These are phyloP conservation scores for Termitomyces sp. DNA, from an alignment of 768 basidiomycete genomes.

Conservation along the genomic window DNA sequence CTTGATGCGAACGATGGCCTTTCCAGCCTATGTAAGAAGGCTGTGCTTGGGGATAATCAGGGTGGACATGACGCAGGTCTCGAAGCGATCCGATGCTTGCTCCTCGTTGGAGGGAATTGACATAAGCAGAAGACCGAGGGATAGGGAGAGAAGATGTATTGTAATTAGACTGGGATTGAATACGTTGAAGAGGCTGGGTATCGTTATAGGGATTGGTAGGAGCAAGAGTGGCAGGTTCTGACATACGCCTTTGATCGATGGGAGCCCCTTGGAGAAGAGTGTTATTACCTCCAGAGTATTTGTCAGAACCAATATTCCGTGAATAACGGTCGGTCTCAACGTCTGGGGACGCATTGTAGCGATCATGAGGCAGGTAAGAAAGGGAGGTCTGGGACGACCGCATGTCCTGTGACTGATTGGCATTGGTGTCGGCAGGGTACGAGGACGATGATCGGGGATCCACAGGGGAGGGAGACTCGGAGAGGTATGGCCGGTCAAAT, in stretches of 20 bases:
- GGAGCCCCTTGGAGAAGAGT: slow-evolving; percentile 32
- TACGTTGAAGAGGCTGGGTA: slow-evolving; percentile 29
- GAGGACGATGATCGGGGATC: slow-evolving; percentile 35
- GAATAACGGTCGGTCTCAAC: slow-evolving; percentile 36
- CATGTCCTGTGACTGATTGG: slow-evolving; percentile 42
- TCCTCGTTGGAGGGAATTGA: slow-evolving; percentile 45
- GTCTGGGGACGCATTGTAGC: slow-evolving; percentile 31
- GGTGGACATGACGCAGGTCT: slow-evolving; percentile 38
- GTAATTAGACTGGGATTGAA: slow-evolving; percentile 41
- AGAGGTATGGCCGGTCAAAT: slow-evolving; percentile 24
- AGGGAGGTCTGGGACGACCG: slow-evolving; percentile 36
- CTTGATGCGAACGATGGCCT: slow-evolving; percentile 26
- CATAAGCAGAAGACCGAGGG: slow-evolving; percentile 33
- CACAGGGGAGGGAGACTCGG: slow-evolving; percentile 43
- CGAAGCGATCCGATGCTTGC: slow-evolving; percentile 43
- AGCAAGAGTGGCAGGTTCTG: slow-evolving; percentile 54
- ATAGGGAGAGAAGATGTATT: slow-evolving; percentile 28
- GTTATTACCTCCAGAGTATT: slow-evolving; percentile 33
- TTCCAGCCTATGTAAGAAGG: slow-evolving; percentile 32
- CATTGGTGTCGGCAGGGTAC: slow-evolving; percentile 34
- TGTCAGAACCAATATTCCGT: slow-evolving; percentile 30
- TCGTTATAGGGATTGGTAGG: slow-evolving; percentile 37
- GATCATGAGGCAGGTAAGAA: slow-evolving; percentile 39
- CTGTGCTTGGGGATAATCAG: slow-evolving; percentile 30
- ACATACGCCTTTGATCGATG: slow-evolving; percentile 66